These are phyloP conservation scores for Ophiostoma piceae DNA, from an alignment of 2,329 filamentous ascomycete species.

Conservation along the genomic window DNA sequence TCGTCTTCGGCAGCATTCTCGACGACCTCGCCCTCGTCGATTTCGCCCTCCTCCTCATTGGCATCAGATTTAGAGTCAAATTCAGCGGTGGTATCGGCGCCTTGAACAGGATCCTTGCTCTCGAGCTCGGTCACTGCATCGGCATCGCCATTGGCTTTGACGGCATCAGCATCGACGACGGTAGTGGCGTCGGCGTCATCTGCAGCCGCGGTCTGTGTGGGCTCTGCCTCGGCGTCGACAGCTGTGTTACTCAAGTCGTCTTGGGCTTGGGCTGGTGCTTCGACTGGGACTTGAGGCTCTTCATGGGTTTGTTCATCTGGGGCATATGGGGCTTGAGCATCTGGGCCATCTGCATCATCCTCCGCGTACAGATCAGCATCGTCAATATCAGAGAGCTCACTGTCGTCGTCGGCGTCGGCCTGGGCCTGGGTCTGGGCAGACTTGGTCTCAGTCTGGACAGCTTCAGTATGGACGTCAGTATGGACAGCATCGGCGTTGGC, in stretches of 20 bases:
- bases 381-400: neutral
- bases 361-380: neutral
- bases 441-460: too few species aligned
- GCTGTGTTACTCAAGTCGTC: neutral
- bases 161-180: neutral
- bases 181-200: neutral
- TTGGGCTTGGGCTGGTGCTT: neutral
- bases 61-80: neutral
- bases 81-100: neutral
- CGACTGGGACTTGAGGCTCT: neutral
- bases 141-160: neutral
- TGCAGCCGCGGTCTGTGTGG: neutral
- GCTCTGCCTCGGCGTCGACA: neutral
- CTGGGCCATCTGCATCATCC: neutral
- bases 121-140: neutral
- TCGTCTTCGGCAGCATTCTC: neutral
- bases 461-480: too few species aligned
- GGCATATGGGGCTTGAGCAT: too few species aligned
- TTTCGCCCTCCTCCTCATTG: neutral
- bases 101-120: neutral
- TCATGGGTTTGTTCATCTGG: neutral
- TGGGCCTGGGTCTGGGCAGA: too few species aligned
- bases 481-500: too few species aligned
- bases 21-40: neutral
- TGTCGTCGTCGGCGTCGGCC: neutral